phyloP scores from a whole-genome alignment of 106 monocot genomes.

The Allium fistulosum region DNA sequence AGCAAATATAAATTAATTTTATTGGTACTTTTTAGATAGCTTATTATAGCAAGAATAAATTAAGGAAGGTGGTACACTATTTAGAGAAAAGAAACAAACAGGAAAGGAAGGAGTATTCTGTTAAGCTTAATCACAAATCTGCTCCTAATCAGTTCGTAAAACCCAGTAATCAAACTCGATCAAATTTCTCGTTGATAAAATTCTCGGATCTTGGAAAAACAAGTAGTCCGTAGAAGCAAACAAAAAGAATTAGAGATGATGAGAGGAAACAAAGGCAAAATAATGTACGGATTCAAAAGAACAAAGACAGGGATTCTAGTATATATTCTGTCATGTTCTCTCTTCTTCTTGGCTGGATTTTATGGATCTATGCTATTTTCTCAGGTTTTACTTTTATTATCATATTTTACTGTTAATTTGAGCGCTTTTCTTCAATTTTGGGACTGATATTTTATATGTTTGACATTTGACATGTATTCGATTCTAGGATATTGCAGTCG shows the following conservation, averaged over 20 bases:
- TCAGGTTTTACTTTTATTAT: constrained; percentile 2
- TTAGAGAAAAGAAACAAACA: too few relatives aligned
- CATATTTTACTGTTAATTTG: not conserved
- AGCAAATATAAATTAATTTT: too few relatives aligned
- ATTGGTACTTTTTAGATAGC: too few relatives aligned
- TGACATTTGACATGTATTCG: not conserved
- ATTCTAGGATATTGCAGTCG: constrained; percentile 19
- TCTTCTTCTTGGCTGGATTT: constrained; percentile 77
- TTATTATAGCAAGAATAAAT: too few relatives aligned
- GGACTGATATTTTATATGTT: not conserved
- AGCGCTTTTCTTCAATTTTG: not conserved
- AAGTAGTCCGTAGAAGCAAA: too few relatives aligned
- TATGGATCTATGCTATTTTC: constrained; percentile 35
- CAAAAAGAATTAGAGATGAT: not conserved
- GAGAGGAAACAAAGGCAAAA: not conserved
- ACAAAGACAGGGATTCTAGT: constrained; percentile 40
- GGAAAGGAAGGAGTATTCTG: too few relatives aligned
- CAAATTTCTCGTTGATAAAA: too few relatives aligned
- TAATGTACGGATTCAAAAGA: constrained; percentile 6
- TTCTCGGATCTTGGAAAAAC: too few relatives aligned
- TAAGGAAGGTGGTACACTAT: too few relatives aligned
- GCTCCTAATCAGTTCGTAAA: too few relatives aligned
- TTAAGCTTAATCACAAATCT: too few relatives aligned
- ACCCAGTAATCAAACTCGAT: too few relatives aligned
- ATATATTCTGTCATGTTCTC: constrained; percentile 26